A percentile compares a stretch with the other conserved stretches of the same genome.
phyloP scores from a whole-genome alignment of 208 protist genomes.

The Leishmania tarentolae region DNA sequence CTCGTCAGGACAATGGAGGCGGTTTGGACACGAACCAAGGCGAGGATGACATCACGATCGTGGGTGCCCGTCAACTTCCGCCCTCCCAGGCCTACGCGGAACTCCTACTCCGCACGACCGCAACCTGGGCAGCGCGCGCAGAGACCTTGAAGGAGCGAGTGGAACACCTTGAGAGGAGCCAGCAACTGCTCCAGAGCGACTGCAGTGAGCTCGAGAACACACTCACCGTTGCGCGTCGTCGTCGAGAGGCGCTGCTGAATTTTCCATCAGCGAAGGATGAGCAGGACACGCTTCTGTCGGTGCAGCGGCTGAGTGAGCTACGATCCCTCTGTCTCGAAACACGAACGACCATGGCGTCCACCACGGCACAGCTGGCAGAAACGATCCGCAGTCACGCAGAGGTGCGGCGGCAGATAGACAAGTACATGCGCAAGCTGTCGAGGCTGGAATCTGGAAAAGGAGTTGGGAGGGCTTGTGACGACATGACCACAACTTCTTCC shows the following conservation, averaged over 20 bases:
- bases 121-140: conserved; percentile 37
- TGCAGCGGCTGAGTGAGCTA: conserved; percentile 50
- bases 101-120: conserved; percentile 38
- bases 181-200: conserved; percentile 66
- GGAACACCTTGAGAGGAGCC: conserved; percentile 36
- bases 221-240: conserved; percentile 34
- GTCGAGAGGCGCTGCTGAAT: conserved; percentile 45
- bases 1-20: not conserved
- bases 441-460: conserved; percentile 13
- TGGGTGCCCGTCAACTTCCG: conserved; percentile 45
- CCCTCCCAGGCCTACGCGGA: conserved; percentile 54
- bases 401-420: conserved; percentile 52
- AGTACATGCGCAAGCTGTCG: conserved; percentile 59
- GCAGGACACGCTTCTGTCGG: conserved; percentile 10
- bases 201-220: conserved; percentile 47
- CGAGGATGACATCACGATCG: conserved; percentile 42
- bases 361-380: conserved; percentile 54
- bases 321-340: conserved; percentile 50
- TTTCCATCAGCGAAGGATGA: conserved; percentile 14
- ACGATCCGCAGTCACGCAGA: conserved; percentile 43
- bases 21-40: conserved; percentile 6
- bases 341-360: conserved; percentile 32
- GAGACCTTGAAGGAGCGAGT: conserved; percentile 44
- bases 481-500: not conserved
- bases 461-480: not conserved